Evolutionary conservation across 2,329 filamentous ascomycete species (phyloP).

Genomic region (Sclerotinia glacialis): DNA sequence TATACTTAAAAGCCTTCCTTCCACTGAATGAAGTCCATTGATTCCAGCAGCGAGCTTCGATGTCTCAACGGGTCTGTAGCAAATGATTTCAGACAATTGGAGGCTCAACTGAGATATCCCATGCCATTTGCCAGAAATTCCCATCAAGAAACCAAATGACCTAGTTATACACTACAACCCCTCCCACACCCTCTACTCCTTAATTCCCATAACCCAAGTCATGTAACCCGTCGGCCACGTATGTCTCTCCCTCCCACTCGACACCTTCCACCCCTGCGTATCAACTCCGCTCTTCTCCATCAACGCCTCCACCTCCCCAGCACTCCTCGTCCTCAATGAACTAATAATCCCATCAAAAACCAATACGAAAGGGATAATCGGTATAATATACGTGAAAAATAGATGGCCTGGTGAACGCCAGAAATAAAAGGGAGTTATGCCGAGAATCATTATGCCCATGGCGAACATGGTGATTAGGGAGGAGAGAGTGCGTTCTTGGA

Average conservation of each 20-base stretch:
- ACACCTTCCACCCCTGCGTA: constrained; percentile 45
- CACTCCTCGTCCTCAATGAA: constrained; percentile 63
- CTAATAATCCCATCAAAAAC: constrained; percentile 69
- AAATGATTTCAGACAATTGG: not conserved
- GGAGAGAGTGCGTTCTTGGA: constrained; percentile 62
- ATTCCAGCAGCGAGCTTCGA: not conserved
- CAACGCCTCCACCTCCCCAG: constrained; percentile 61
- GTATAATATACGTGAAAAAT: constrained; percentile 64
- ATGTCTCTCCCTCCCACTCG: constrained; percentile 43
- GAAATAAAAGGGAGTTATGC: constrained; percentile 51
- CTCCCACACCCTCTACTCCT: constrained; percentile 28
- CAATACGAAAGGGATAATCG: constrained; percentile 64
- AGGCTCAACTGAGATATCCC: not conserved
- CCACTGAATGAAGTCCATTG: not conserved
- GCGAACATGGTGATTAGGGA: constrained; percentile 53
- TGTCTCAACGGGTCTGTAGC: not conserved
- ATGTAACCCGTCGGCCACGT: constrained; percentile 49
- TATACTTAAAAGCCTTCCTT: not conserved
- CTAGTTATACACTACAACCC: not conserved
- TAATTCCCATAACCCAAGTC: constrained; percentile 45
- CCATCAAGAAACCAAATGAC: not conserved
- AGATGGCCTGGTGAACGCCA: constrained; percentile 45
- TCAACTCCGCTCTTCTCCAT: constrained; percentile 52
- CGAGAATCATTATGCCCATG: constrained; percentile 52
- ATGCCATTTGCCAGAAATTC: not conserved